A percentile compares a stretch with the other conserved stretches of the same genome.
Conservation (phyloP, 208 protist genomes). For the Crithidia brevicula region DNA sequence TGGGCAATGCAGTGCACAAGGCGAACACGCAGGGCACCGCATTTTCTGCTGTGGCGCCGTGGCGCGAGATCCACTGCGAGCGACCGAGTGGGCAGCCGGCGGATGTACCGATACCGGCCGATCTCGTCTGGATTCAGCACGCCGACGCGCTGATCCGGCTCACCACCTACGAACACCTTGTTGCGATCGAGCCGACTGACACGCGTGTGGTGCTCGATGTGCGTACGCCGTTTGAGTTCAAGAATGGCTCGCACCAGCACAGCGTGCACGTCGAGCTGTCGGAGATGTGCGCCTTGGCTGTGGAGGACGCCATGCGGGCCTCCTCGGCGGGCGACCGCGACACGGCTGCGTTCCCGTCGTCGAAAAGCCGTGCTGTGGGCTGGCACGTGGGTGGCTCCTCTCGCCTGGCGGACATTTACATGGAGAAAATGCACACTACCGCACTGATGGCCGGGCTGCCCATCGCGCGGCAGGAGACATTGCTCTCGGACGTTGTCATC, state of each 20-base stretch:
- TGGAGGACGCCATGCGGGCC: conserved; percentile 30
- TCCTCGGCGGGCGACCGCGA: background rate
- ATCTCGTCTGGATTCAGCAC: conserved; percentile 17
- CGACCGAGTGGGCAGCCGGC: background rate
- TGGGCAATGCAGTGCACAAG: background rate
- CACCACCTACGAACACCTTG: conserved; percentile 17
- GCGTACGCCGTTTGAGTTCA: conserved; percentile 84
- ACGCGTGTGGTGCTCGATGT: conserved; percentile 64
- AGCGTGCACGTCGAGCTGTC: conserved; percentile 65
- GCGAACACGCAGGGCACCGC: background rate
- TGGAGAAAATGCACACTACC: conserved; percentile 40
- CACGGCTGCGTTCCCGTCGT: no score
- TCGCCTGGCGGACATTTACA: conserved; percentile 30
- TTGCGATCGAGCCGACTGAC: conserved; percentile 16
- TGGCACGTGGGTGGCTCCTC: conserved; percentile 33
- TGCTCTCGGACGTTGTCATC: conserved; percentile 50
- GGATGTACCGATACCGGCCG: conserved; percentile 9
- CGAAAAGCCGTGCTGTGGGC: no score
- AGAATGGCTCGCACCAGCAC: conserved; percentile 78
- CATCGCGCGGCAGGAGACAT: conserved; percentile 21
- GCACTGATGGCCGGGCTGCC: conserved; percentile 32
- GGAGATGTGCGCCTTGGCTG: conserved; percentile 61
- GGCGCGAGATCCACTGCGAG: conserved; percentile 14
- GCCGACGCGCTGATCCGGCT: conserved; percentile 8
- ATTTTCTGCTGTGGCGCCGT: background rate